These are phyloP conservation scores for Colletotrichum sp. DNA, from an alignment of 2,329 filamentous ascomycete genomes.

Conservation along the genomic window DNA sequence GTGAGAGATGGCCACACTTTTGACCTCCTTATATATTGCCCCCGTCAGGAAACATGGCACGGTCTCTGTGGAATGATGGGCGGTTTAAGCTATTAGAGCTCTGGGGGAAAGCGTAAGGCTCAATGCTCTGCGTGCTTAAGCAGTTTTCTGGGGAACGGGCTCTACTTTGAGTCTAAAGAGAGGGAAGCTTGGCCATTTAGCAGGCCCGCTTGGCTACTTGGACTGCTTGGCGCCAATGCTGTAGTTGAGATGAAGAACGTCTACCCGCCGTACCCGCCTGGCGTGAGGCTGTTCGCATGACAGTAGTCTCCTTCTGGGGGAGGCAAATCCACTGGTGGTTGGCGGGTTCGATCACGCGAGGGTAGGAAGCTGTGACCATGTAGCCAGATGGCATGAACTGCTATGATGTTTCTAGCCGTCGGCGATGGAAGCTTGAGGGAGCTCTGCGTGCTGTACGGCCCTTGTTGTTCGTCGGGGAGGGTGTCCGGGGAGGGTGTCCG, in stretches of 20 bases:
- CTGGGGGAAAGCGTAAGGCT: background rate
- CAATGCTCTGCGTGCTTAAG: background rate
- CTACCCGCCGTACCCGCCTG: background rate
- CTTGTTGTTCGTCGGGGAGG: background rate
- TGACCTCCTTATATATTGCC: background rate
- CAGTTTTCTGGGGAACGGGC: background rate
- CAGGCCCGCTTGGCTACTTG: background rate
- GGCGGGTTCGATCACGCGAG: background rate
- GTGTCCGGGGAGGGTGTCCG: background rate
- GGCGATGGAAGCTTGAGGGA: background rate
- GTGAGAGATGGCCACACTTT: background rate
- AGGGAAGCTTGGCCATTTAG: background rate
- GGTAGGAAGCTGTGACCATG: background rate
- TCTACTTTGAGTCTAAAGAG: background rate
- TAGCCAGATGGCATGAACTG: background rate
- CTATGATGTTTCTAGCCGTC: background rate
- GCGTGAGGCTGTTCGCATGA: background rate
- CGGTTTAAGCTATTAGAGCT: background rate
- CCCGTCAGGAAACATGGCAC: background rate
- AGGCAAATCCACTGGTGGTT: background rate
- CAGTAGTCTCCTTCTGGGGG: background rate
- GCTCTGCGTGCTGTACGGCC: background rate
- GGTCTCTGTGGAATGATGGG: background rate
- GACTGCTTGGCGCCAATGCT: conserved; percentile 3
- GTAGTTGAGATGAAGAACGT: background rate